phyloP scores from a whole-genome alignment of 177 flowering plant genomes.

The Vitis hybrid region DNA sequence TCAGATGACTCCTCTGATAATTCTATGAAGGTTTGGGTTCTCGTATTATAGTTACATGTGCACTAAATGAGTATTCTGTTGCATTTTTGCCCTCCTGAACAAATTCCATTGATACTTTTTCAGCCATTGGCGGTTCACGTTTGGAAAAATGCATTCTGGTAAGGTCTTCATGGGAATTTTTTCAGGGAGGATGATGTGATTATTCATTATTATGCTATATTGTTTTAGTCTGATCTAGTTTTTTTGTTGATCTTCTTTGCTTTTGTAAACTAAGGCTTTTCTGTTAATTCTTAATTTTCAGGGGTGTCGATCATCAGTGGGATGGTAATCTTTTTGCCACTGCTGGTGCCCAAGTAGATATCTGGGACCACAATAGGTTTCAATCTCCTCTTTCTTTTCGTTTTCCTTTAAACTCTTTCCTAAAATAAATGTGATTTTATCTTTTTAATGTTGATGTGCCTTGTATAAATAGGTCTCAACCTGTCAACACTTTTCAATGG shows the following conservation, averaged over 20 bases:
- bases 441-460: conserved; percentile 11
- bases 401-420: no score
- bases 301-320: conserved; percentile 95
- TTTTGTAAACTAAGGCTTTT: background rate
- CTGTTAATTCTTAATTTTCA: conserved; percentile 19
- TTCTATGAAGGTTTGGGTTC: conserved; percentile 46
- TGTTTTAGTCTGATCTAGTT: background rate
- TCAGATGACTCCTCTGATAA: conserved; percentile 38
- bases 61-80: background rate
- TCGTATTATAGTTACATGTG: background rate
- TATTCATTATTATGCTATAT: background rate
- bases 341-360: conserved; percentile 91
- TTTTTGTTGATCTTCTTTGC: background rate
- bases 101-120: conserved; percentile 4
- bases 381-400: background rate
- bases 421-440: background rate
- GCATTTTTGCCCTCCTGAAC: background rate
- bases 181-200: background rate
- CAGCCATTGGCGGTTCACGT: conserved; percentile 78
- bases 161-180: conserved; percentile 18
- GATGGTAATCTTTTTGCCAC: conserved; percentile 87
- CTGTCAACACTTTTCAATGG: conserved; percentile 79
- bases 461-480: conserved; percentile 70
- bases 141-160: conserved; percentile 88
- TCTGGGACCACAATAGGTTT: conserved; percentile 97